These are phyloP conservation scores for Ammopiptanthus mongolicus DNA, from an alignment of 306 rosid species.

Conservation along the genomic window DNA sequence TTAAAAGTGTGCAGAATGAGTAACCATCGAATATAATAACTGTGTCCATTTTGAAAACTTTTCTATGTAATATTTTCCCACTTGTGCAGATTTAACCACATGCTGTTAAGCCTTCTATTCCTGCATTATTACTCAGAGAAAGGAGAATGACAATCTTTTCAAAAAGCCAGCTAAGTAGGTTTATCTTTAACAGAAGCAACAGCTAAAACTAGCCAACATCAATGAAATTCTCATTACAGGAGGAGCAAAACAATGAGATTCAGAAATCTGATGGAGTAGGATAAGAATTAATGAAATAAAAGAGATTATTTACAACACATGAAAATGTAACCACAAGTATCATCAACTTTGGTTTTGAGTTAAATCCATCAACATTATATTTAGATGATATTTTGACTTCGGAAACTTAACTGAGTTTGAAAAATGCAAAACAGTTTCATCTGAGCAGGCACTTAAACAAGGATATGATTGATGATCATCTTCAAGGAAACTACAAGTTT, in stretches of 20 bases:
- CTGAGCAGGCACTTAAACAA: background rate
- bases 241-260: constrained; percentile 5
- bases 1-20: constrained; percentile 12
- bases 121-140: background rate
- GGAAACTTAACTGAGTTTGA: background rate
- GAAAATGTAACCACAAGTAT: background rate
- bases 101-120: background rate
- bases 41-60: background rate
- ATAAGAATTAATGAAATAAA: background rate
- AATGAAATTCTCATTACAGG: background rate
- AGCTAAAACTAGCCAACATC: background rate
- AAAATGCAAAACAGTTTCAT: background rate
- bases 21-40: background rate
- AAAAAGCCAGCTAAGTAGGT: background rate
- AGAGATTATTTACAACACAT: background rate
- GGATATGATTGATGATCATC: constrained; percentile 1
- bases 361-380: background rate
- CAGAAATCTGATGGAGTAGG: background rate
- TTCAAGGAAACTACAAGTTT: background rate
- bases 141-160: background rate
- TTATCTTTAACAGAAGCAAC: background rate
- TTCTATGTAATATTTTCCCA: background rate
- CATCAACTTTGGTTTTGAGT: background rate
- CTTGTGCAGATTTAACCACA: background rate
- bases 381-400: background rate